Evolutionary conservation across 192 early-diverging fungal species (phyloP).

Genomic region (Piromyces sp.): DNA sequence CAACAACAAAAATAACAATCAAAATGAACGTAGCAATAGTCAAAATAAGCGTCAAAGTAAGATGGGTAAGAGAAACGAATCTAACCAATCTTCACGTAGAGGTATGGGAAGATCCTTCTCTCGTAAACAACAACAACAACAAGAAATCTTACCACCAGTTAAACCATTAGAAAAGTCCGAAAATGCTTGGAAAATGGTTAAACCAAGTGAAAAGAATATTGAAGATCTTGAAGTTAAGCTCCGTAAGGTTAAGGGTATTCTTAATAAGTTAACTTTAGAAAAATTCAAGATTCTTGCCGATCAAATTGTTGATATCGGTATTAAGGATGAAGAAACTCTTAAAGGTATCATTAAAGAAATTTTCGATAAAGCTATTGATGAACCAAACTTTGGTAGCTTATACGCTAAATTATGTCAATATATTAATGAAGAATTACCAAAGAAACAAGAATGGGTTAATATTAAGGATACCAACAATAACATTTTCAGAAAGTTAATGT

Average conservation of each 20-base stretch:
- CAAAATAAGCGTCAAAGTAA: background rate
- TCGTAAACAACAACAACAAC: background rate
- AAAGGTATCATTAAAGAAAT: conserved; percentile 67
- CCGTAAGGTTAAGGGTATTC: conserved; percentile 67
- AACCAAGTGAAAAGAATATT: conserved; percentile 16
- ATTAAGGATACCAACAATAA: conserved; percentile 17
- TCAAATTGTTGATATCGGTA: conserved; percentile 64
- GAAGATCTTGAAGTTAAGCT: conserved; percentile 41
- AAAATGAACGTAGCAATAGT: background rate
- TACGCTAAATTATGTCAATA: conserved; percentile 75
- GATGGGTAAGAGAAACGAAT: background rate
- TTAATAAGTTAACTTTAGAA: conserved; percentile 96
- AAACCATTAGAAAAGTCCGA: conserved; percentile 65
- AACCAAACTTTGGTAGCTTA: conserved; percentile 74
- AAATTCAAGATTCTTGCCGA: conserved; percentile 75
- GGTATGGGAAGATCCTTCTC: background rate
- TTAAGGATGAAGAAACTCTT: conserved; percentile 56
- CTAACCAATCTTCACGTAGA: background rate
- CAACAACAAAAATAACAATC: background rate
- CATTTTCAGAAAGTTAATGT: conserved; percentile 73
- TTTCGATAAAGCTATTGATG: conserved; percentile 91
- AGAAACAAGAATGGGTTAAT: conserved; percentile 33
- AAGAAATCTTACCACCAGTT: conserved; percentile 10
- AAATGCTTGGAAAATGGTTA: conserved; percentile 54
- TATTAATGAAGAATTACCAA: conserved; percentile 34